Conservation (phyloP, 2,329 filamentous ascomycete genomes). For the Monosporascus cannonballus region DNA sequence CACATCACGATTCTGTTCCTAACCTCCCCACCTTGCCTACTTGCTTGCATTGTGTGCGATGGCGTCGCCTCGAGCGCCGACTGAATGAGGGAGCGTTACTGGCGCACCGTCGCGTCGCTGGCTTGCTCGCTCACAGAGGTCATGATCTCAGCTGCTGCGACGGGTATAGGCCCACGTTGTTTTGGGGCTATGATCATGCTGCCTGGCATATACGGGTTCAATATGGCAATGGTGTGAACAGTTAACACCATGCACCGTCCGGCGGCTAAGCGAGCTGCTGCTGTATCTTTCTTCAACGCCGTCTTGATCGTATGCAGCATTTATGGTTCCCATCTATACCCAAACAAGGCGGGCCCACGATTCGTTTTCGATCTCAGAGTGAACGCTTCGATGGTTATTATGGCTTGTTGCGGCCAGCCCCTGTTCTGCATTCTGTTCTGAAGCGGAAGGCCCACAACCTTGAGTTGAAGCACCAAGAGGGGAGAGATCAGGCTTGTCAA, state of each 20-base stretch:
- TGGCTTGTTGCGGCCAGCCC: conserved; percentile 14
- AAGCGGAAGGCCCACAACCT: conserved; percentile 16
- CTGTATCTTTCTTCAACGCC: conserved; percentile 18
- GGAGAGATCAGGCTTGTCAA: conserved; percentile 3
- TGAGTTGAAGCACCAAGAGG: conserved; percentile 11
- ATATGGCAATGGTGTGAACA: conserved; percentile 19
- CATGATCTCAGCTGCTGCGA: conserved; percentile 16
- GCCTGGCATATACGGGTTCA: conserved; percentile 16
- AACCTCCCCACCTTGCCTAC: conserved; percentile 24
- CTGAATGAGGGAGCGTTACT: conserved; percentile 31
- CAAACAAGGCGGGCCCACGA: conserved; percentile 14
- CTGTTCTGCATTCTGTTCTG: conserved; percentile 14
- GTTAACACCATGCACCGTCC: conserved; percentile 17
- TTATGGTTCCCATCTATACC: conserved; percentile 20
- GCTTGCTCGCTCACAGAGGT: conserved; percentile 16
- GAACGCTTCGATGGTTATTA: conserved; percentile 17
- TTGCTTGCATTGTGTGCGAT: conserved; percentile 20
- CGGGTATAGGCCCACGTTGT: conserved; percentile 13
- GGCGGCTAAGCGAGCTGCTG: conserved; percentile 12
- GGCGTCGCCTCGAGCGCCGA: conserved; percentile 32
- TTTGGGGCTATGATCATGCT: conserved; percentile 15
- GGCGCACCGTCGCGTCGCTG: conserved; percentile 26
- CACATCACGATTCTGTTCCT: conserved; percentile 20
- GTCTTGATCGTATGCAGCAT: conserved; percentile 16
- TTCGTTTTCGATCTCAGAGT: conserved; percentile 20